Evolutionary conservation across 148 eudicot species (phyloP).

Genomic region (Pharnaceum exiguum): DNA sequence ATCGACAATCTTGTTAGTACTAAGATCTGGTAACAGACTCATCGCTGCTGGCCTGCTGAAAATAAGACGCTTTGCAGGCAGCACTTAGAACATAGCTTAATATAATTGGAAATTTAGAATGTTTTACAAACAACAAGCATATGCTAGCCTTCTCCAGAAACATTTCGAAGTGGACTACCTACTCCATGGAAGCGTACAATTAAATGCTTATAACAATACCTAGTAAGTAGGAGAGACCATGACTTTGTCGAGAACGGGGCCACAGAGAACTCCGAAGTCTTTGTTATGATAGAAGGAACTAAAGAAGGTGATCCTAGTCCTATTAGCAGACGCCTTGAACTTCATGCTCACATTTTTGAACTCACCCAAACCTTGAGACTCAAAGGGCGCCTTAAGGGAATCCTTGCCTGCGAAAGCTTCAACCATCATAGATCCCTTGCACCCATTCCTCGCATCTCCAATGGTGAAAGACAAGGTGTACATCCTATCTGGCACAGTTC

Average conservation of each 20-base stretch:
- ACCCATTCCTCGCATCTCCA: conserved; percentile 74
- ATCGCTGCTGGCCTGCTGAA: too few species aligned
- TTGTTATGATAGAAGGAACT: conserved; percentile 71
- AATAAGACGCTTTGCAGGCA: too few species aligned
- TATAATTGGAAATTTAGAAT: too few species aligned
- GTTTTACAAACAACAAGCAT: too few species aligned
- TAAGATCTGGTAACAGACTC: too few species aligned
- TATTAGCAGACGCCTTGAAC: conserved; percentile 40
- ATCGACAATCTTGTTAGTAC: too few species aligned
- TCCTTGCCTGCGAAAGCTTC: conserved; percentile 75
- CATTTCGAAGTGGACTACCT: too few species aligned
- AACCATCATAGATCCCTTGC: conserved; percentile 83
- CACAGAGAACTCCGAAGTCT: conserved; percentile 70
- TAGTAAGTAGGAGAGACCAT: conserved; percentile 28
- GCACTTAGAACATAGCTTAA: too few species aligned
- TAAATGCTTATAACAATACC: neutral
- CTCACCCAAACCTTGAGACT: conserved; percentile 48
- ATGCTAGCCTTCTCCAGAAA: neutral
- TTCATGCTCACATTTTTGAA: conserved; percentile 34
- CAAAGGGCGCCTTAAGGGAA: conserved; percentile 53
- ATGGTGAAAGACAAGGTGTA: conserved; percentile 51
- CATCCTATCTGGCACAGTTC: conserved; percentile 47
- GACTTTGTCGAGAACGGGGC: conserved; percentile 77
- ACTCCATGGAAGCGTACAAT: too few species aligned
- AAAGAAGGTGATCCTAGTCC: conserved; percentile 67